A percentile compares a stretch with the other conserved stretches of the same genome.
These are phyloP conservation scores for Stereum hirsutum DNA, from an alignment of 1,284 basidiomycete species.

Conservation along the genomic window DNA sequence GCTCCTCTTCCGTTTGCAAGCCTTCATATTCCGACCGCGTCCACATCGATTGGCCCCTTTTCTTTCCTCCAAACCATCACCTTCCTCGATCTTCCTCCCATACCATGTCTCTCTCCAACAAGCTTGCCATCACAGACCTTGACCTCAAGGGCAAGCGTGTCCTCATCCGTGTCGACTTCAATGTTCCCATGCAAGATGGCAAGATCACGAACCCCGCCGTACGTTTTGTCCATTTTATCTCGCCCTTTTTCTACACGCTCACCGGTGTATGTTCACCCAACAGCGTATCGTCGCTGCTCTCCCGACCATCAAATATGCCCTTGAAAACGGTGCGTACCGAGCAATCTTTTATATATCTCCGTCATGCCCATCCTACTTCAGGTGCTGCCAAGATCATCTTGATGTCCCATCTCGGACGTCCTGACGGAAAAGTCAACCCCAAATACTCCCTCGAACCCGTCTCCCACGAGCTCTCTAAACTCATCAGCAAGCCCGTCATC, in stretches of 20 bases:
- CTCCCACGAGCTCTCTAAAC: conserved; percentile 64
- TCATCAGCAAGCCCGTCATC: conserved; percentile 62
- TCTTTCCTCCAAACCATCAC: no score
- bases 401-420: conserved; percentile 98
- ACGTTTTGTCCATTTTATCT: conserved; percentile 24
- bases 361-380: conserved; percentile 22
- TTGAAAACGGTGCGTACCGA: conserved; percentile 64
- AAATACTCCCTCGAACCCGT: conserved; percentile 95
- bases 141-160: conserved; percentile 88
- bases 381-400: conserved; percentile 83
- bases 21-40: no score
- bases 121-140: conserved; percentile 88
- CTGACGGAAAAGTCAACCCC: conserved; percentile 83
- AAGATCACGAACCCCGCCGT: conserved; percentile 97
- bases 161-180: conserved; percentile 97
- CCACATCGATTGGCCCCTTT: no score
- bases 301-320: conserved; percentile 92
- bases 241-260: conserved; percentile 4
- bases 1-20: no score
- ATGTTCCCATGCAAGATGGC: conserved; percentile 86
- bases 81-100: conserved; percentile 8
- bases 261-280: conserved; percentile 7
- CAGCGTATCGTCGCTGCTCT: conserved; percentile 95
- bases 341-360: conserved; percentile 2
- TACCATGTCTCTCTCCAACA: conserved; percentile 93